Percentiles rank a stretch among this genome's conserved stretches.
phyloP scores from a whole-genome alignment of 73 alveolate species.

The Symbiodinium pilosum region DNA sequence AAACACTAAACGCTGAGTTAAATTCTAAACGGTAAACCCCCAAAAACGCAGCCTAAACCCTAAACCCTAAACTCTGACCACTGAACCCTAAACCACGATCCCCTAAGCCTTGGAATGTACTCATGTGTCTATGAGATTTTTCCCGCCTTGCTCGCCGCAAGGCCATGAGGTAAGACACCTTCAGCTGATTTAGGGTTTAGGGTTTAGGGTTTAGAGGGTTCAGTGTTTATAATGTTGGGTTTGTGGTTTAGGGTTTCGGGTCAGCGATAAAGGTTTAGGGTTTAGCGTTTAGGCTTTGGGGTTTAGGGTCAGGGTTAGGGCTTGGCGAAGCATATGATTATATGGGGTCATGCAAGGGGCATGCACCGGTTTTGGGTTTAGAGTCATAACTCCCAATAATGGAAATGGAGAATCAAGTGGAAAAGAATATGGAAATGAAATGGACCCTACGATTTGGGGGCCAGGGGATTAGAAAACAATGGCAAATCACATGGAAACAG shows the following conservation, averaged over 20 bases:
- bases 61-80: not conserved
- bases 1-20: too few relatives aligned
- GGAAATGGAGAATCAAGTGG: too few relatives aligned
- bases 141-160: not conserved
- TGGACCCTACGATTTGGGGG: too few relatives aligned
- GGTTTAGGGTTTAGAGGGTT: not conserved
- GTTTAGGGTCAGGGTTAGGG: not conserved
- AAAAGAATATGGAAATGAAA: too few relatives aligned
- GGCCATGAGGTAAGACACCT: conserved; percentile 6
- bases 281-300: not conserved
- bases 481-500: too few relatives aligned
- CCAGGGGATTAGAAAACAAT: too few relatives aligned
- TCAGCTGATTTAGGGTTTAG: not conserved
- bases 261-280: not conserved
- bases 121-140: not conserved
- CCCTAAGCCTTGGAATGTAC: not conserved
- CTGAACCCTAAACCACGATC: not conserved
- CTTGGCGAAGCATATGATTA: too few relatives aligned
- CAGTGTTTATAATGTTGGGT: not conserved
- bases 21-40: too few relatives aligned
- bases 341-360: too few relatives aligned
- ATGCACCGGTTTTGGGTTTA: too few relatives aligned
- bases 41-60: not conserved
- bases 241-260: not conserved
- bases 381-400: too few relatives aligned